Conservation (phyloP, 2,329 filamentous ascomycete genomes). For the Aspergillus sp. region DNA sequence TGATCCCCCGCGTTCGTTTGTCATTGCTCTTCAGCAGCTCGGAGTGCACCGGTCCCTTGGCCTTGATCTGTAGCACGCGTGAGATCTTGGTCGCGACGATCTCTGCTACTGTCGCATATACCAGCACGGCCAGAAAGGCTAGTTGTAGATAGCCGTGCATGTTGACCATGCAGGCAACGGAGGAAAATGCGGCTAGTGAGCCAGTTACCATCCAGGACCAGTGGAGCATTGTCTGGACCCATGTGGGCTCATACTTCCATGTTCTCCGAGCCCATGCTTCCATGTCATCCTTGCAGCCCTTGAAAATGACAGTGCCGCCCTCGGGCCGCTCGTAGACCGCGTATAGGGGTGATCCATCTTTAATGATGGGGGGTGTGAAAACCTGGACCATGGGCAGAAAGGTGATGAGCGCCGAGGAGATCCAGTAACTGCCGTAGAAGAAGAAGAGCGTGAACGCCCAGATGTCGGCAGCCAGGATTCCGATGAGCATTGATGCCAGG, state of each 20-base stretch:
- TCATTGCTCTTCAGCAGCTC: slow-evolving; percentile 3
- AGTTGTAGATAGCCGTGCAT: slow-evolving; percentile 26
- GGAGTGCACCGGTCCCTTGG: slow-evolving; percentile 7
- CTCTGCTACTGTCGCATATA: slow-evolving; percentile 24
- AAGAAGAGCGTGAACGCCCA: slow-evolving; percentile 25
- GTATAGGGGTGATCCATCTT: slow-evolving; percentile 14
- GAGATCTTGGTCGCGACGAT: slow-evolving; percentile 21
- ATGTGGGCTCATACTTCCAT: slow-evolving; percentile 19
- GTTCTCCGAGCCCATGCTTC: slow-evolving; percentile 25
- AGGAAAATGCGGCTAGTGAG: slow-evolving; percentile 19
- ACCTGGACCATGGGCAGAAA: slow-evolving; percentile 16
- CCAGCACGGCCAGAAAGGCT: slow-evolving; percentile 20
- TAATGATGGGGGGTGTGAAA: slow-evolving; percentile 7
- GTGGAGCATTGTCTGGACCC: slow-evolving; percentile 16
- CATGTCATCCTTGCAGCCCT: slow-evolving; percentile 20
- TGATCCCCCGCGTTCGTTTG: background rate
- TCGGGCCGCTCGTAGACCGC: slow-evolving; percentile 26
- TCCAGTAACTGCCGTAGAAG: slow-evolving; percentile 24
- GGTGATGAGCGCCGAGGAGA: slow-evolving; percentile 19
- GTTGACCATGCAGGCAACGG: slow-evolving; percentile 30
- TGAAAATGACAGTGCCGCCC: slow-evolving; percentile 28
- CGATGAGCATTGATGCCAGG: slow-evolving; percentile 16
- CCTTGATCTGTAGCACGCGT: slow-evolving; percentile 16
- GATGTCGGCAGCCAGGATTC: slow-evolving; percentile 21
- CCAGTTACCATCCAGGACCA: slow-evolving; percentile 24